Evolutionary conservation across 192 early-diverging fungal genomes (phyloP).

Genomic region (Phlyctochytrium planicorne): DNA sequence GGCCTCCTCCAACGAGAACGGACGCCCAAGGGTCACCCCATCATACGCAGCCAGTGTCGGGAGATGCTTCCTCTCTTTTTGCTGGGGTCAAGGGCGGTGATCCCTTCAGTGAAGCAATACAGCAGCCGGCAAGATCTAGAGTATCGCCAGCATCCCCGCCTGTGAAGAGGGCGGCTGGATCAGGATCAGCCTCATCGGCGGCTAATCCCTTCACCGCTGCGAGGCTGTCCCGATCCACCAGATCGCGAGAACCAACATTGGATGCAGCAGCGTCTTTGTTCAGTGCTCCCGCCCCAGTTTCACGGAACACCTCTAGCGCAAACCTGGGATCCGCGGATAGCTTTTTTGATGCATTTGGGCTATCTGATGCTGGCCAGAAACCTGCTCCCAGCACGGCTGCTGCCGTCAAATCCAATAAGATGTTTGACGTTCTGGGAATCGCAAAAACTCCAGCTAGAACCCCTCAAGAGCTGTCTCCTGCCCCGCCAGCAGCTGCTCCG

Average conservation of each 20-base stretch:
- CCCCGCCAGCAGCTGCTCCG: background rate
- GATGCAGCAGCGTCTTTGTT: slow-evolving; percentile 23
- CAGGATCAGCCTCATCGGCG: too few relatives aligned
- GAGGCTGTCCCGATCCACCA: slow-evolving; percentile 14
- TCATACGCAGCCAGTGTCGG: too few relatives aligned
- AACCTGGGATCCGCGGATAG: background rate
- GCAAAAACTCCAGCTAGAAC: background rate
- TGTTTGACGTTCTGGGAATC: slow-evolving; percentile 1
- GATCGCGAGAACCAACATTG: background rate
- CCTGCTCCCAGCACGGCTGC: background rate
- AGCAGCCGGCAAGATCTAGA: too few relatives aligned
- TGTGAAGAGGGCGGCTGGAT: background rate
- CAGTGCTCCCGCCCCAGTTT: slow-evolving; percentile 4
- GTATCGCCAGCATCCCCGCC: background rate
- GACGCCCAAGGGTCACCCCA: too few relatives aligned
- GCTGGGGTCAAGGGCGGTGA: too few relatives aligned
- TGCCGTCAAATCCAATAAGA: background rate
- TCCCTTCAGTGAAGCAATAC: too few relatives aligned
- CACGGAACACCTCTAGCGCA: background rate
- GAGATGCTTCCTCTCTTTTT: too few relatives aligned
- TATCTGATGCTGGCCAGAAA: background rate
- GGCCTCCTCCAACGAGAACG: too few relatives aligned
- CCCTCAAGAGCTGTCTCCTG: background rate
- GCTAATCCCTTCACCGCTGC: slow-evolving; percentile 26
- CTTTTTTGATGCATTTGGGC: slow-evolving; percentile 7